phyloP scores from a whole-genome alignment of 345 rosid genomes.

The Psidium guajava region DNA sequence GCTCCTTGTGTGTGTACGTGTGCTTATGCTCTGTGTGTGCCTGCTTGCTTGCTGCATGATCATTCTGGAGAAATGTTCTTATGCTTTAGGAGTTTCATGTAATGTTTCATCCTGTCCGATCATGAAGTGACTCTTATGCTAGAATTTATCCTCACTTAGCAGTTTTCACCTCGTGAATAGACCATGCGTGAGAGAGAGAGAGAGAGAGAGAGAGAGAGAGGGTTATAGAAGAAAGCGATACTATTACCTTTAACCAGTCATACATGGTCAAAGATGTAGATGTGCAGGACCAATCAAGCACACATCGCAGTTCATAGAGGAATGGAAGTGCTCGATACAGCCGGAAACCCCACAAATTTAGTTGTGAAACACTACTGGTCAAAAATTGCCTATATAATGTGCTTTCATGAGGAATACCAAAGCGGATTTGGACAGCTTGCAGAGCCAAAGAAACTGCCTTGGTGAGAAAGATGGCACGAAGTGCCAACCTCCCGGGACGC shows the following conservation, averaged over 20 bases:
- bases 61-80: background rate
- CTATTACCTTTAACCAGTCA: slow-evolving; percentile 33
- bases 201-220: background rate
- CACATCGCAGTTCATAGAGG: slow-evolving; percentile 36
- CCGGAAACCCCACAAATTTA: slow-evolving; percentile 32
- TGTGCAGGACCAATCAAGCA: slow-evolving; percentile 47
- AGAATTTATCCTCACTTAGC: background rate
- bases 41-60: background rate
- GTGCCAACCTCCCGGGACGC: slow-evolving; percentile 23
- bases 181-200: background rate
- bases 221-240: background rate
- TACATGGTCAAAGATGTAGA: slow-evolving; percentile 41
- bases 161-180: background rate
- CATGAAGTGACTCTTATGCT: background rate
- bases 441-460: slow-evolving; percentile 30
- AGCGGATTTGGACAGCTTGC: slow-evolving; percentile 30
- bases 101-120: background rate
- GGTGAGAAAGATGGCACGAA: slow-evolving; percentile 32
- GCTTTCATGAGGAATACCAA: slow-evolving; percentile 30
- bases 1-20: background rate
- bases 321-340: slow-evolving; percentile 37
- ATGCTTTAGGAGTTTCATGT: background rate
- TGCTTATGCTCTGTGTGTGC: background rate
- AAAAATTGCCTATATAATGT: slow-evolving; percentile 30
- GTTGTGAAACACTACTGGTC: slow-evolving; percentile 19